Percentiles rank a stretch among this genome's conserved stretches.
These are phyloP conservation scores for Lophiotrema nucula DNA, from an alignment of 495 filamentous ascomycete genomes.

Conservation along the genomic window DNA sequence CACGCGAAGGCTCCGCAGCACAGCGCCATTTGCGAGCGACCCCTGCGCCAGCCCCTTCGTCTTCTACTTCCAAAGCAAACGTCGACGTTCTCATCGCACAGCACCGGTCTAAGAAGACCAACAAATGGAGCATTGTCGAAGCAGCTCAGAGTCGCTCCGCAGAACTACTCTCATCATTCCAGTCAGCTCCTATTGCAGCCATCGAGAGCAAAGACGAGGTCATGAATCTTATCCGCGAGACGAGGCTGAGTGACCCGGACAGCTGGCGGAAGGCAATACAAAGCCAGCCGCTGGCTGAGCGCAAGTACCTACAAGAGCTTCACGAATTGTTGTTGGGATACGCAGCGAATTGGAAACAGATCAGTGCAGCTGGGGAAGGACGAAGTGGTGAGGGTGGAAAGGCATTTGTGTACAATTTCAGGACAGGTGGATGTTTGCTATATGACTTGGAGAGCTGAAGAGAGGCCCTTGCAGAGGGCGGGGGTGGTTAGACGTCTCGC, in stretches of 20 bases:
- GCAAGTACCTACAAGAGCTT: slow-evolving; percentile 82
- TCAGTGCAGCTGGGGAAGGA: slow-evolving; percentile 8
- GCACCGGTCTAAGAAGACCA: slow-evolving; percentile 85
- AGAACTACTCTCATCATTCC: slow-evolving; percentile 53
- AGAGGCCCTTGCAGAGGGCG: background rate
- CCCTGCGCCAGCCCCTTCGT: slow-evolving; percentile 31
- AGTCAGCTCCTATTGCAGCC: slow-evolving; percentile 75
- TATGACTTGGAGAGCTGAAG: slow-evolving; percentile 41
- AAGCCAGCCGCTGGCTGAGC: slow-evolving; percentile 69
- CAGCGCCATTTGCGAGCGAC: slow-evolving; percentile 44
- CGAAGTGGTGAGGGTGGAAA: slow-evolving; percentile 34
- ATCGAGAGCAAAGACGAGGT: slow-evolving; percentile 85
- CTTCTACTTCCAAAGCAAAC: slow-evolving; percentile 44
- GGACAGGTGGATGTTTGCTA: slow-evolving; percentile 38
- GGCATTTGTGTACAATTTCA: slow-evolving; percentile 45
- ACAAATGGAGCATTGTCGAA: slow-evolving; percentile 79
- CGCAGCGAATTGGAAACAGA: slow-evolving; percentile 57
- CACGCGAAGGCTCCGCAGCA: slow-evolving; percentile 54
- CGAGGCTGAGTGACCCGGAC: slow-evolving; percentile 75
- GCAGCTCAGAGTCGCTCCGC: slow-evolving; percentile 46
- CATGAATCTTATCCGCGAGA: slow-evolving; percentile 74
- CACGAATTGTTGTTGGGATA: slow-evolving; percentile 70
- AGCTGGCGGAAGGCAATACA: slow-evolving; percentile 84
- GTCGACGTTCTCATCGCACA: slow-evolving; percentile 79
- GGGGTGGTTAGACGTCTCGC: too few relatives aligned